Base-by-base conservation (phyloP, 768 basidiomycete species). In the Chalciporus piperatus region DNA sequence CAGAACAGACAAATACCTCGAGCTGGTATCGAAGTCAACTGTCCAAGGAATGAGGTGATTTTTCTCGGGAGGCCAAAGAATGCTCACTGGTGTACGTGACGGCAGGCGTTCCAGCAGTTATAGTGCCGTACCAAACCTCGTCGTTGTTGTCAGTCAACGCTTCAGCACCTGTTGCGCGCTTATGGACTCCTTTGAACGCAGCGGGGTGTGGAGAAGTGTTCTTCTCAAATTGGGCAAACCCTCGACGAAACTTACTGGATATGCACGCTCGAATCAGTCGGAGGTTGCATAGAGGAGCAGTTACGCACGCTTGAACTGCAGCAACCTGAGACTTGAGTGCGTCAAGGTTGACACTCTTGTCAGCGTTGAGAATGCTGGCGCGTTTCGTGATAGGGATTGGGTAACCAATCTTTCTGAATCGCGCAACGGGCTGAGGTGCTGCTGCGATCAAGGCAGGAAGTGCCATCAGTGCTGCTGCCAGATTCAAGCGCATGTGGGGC, bases 21-120 rank as follows among this genome's bases (percentile, higher is more conserved):
- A 65, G 25, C 65, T 67, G 3, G 67, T 65, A 41, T 70, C 67
- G 22, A 67, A 69, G 27, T 60, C 57, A 25, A 65, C 59, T 61
- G 22, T n/a, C 1, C 1, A 1, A 40, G 3, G 6, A 7, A 35
- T 25, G n/a, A 30, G 19, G 2, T 10, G 25, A 6, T 16, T 1
- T 16, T 10, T 6, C 11, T 22, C 13, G 9, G 0, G 1, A 25
- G 6, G 6, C 2, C 11, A 25, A 27, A 9, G n/a, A 28, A 32
- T 8, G 33, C 47, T 3, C 17, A 59, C 58, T 52, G 8, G 50
- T 59, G 47, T 50, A 57, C 27, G 43, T 3, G 3, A 20, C 4
- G 3, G 49, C 2, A 20, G 54, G 54, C 6, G 44, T 50, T 4
- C 54, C 54, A 11, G 47, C 45, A 4, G 49, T 33, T 16, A 55